Evolutionary conservation across 306 rosid species (phyloP), one percentile per base, ranked within the genome.

Genomic region (Dalbergia oliveri): DNA sequence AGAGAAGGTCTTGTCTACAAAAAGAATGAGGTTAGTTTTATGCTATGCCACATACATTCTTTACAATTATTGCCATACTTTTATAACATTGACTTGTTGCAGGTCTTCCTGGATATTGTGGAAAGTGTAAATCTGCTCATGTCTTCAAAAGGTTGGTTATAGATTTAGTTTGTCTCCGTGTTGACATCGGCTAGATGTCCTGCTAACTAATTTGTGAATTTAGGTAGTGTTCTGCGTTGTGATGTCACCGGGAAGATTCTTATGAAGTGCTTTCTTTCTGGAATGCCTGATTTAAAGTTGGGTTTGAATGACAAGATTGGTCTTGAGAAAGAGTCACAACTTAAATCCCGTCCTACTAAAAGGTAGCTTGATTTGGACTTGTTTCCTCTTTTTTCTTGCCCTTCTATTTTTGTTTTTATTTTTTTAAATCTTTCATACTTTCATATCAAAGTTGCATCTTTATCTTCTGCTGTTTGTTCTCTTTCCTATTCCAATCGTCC

Each of bases 201-300:
- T 67, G 51, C 73, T 68, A 51, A 75, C 70, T n/a, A 14, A 77
- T 81, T 87, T 82, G 72, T 79, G 60, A 81, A 84, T 85, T 19
- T 73, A 93, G 98, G 98, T 70, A 90, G 91, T 85, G 97, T 93
- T 87, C 85, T 93, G 51, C 97, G 93, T 26, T 93, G 98, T 74
- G 98, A 93, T 86, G 98, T 93, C 39, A 89, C 97, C 35, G 98
- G 98, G 82, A 93, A 93, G 90, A 76, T 93, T 83, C 92, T 93
- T 45, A 93, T 91, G 98, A 93, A 91, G 84, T 93, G 98, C 90
- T 91, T 93, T 73, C 97, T 93, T 34, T 93, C 98, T 84, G 98
- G 98, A 78, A 93, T 93, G 98, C 98, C 98, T 76, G 98, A 90
- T 85, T 82, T 93, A 75, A 93, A 91, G 93, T 91, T 93, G 91